Percentiles rank a stretch among this genome's conserved stretches.
Evolutionary conservation across 106 monocot genomes (phyloP).

Genomic region (Amphibolis antarctica): DNA sequence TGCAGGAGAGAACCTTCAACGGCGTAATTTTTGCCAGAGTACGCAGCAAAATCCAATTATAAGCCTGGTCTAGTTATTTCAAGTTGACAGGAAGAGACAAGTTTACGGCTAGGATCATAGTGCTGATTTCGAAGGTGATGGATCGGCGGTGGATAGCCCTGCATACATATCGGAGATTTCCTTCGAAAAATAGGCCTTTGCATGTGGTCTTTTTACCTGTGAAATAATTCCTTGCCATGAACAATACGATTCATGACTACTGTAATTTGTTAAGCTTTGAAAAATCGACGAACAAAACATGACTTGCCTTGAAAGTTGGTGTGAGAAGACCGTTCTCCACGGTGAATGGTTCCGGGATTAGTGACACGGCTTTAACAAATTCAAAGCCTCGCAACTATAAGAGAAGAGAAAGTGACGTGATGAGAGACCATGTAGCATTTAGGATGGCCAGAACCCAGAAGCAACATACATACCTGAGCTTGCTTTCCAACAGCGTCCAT

Average conservation of each 20-base stretch:
- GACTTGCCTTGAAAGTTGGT: conserved; percentile 78
- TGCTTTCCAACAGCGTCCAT: conserved; percentile 81
- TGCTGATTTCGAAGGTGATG: neutral
- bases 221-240: too few species aligned
- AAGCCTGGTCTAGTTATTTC: too few species aligned
- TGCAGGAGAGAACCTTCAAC: too few species aligned
- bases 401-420: neutral
- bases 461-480: conserved; percentile 90
- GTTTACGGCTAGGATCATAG: too few species aligned
- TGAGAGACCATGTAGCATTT: neutral
- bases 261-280: too few species aligned
- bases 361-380: conserved; percentile 71
- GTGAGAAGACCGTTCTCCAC: conserved; percentile 88
- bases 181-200: conserved; percentile 71
- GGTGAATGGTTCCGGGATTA: conserved; percentile 76
- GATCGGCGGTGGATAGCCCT: conserved; percentile 28
- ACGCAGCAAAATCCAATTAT: too few species aligned
- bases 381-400: conserved; percentile 92
- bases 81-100: too few species aligned
- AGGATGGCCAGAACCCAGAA: too few species aligned
- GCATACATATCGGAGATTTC: conserved; percentile 74
- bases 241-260: too few species aligned
- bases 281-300: neutral
- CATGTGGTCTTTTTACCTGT: conserved; percentile 86
- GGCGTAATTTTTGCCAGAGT: too few species aligned